Percentiles rank a stretch among this genome's conserved stretches.
These are phyloP conservation scores for Colletotrichum spaethianum DNA, from an alignment of 2,329 filamentous ascomycete species.

Conservation along the genomic window DNA sequence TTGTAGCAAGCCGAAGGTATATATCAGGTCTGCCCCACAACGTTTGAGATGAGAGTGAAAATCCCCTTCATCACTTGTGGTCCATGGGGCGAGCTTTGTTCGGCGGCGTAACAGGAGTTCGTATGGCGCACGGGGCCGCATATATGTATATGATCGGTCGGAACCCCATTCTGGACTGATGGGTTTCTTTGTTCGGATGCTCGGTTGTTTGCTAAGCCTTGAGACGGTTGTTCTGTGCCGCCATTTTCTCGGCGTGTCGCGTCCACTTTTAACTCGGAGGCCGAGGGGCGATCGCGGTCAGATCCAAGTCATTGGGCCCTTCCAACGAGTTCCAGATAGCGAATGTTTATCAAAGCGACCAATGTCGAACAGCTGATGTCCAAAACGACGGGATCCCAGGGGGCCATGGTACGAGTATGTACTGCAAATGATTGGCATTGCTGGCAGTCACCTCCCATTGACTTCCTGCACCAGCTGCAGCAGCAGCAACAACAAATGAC, in stretches of 20 bases:
- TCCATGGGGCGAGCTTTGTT: not conserved
- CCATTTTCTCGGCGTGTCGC: constrained; percentile 1
- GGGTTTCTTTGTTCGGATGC: not conserved
- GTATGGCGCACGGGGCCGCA: not conserved
- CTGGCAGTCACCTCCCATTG: not conserved
- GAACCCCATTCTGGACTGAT: not conserved
- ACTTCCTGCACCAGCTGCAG: no score
- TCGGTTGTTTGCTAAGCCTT: constrained; percentile 1
- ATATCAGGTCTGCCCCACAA: not conserved
- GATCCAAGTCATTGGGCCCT: not conserved
- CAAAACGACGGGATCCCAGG: not conserved
- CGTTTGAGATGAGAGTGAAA: not conserved
- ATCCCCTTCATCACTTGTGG: not conserved
- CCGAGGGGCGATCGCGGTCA: not conserved
- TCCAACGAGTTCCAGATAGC: not conserved
- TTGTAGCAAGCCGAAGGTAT: not conserved
- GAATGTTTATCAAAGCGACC: not conserved
- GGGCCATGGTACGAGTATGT: not conserved
- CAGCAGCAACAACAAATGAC: no score
- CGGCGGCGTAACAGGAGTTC: not conserved
- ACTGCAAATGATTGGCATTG: not conserved
- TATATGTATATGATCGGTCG: not conserved
- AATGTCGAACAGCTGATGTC: not conserved
- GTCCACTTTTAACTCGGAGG: not conserved
- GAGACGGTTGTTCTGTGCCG: constrained; percentile 10